phyloP scores from a whole-genome alignment of 345 rosid species.

The Camelina neglecta region DNA sequence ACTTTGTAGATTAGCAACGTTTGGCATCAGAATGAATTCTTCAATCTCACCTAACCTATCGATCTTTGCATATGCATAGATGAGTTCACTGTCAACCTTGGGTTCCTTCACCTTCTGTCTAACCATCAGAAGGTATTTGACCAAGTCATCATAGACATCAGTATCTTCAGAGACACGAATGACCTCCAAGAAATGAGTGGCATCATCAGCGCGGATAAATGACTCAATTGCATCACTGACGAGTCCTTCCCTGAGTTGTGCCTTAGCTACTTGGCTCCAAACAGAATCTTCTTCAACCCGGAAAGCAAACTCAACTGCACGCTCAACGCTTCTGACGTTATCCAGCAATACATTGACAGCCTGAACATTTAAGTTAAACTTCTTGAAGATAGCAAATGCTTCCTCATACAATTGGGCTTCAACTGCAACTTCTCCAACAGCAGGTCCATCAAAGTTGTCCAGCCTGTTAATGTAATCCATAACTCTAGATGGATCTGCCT shows the following conservation, averaged over 20 bases:
- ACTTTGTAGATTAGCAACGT: slow-evolving; percentile 91
- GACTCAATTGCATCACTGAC: slow-evolving; percentile 98
- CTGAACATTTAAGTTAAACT: slow-evolving; percentile 79
- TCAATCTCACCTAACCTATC: slow-evolving; percentile 87
- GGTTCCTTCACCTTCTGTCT: slow-evolving; percentile 96
- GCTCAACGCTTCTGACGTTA: slow-evolving; percentile 72
- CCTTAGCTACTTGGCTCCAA: slow-evolving; percentile 97
- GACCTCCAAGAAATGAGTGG: slow-evolving; percentile 77
- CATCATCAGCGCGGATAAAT: slow-evolving; percentile 93
- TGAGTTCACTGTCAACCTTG: slow-evolving; percentile 92
- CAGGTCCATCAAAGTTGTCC: slow-evolving; percentile 98
- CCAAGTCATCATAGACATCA: slow-evolving; percentile 91
- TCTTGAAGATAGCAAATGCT: slow-evolving; percentile 84
- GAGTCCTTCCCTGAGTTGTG: slow-evolving; percentile 92
- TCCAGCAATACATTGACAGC: slow-evolving; percentile 77
- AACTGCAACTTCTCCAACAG: slow-evolving; percentile 95
- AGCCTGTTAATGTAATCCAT: slow-evolving; percentile 97
- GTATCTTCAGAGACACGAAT: slow-evolving; percentile 77
- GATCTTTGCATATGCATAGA: slow-evolving; percentile 98
- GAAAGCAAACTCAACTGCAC: slow-evolving; percentile 96
- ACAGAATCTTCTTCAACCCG: slow-evolving; percentile 97
- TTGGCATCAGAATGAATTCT: slow-evolving; percentile 97
- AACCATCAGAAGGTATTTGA: slow-evolving; percentile 94
- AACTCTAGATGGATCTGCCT: slow-evolving; percentile 95
- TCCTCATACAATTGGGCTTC: slow-evolving; percentile 90